These are phyloP conservation scores for Nemophila menziesii DNA, from an alignment of 257 asterid species.

Conservation along the genomic window DNA sequence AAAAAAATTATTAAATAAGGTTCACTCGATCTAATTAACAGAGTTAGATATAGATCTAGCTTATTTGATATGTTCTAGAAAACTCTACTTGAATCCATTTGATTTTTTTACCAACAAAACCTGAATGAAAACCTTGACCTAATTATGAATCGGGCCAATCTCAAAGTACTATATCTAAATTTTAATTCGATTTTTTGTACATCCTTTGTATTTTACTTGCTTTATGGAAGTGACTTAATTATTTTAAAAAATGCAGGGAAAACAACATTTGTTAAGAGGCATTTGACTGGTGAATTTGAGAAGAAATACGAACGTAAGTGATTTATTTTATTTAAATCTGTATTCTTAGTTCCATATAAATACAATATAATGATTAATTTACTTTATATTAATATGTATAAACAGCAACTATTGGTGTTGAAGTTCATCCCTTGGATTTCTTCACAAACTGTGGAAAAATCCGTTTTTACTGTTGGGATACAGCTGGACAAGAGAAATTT, in stretches of 20 bases:
- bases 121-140: too few species aligned
- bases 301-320: conserved; percentile 76
- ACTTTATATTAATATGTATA: neutral
- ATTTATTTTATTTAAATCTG: neutral
- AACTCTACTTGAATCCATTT: too few species aligned
- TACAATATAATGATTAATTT: neutral
- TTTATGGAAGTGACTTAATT: neutral
- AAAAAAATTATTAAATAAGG: too few species aligned
- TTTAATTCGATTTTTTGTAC: too few species aligned
- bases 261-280: conserved; percentile 81
- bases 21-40: too few species aligned
- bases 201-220: too few species aligned
- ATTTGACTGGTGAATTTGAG: conserved; percentile 84
- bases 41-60: too few species aligned
- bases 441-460: conserved; percentile 65
- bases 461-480: conserved; percentile 78
- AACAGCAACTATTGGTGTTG: conserved; percentile 73
- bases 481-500: conserved; percentile 71
- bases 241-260: conserved; percentile 33
- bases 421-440: conserved; percentile 76
- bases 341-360: neutral
- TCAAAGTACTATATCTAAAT: too few species aligned
- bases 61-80: too few species aligned
- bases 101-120: too few species aligned
- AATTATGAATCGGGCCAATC: too few species aligned